A percentile compares a stretch with the other conserved stretches of the same genome.
phyloP scores from a whole-genome alignment of 257 asterid genomes.

The Cinchona pubescens region DNA sequence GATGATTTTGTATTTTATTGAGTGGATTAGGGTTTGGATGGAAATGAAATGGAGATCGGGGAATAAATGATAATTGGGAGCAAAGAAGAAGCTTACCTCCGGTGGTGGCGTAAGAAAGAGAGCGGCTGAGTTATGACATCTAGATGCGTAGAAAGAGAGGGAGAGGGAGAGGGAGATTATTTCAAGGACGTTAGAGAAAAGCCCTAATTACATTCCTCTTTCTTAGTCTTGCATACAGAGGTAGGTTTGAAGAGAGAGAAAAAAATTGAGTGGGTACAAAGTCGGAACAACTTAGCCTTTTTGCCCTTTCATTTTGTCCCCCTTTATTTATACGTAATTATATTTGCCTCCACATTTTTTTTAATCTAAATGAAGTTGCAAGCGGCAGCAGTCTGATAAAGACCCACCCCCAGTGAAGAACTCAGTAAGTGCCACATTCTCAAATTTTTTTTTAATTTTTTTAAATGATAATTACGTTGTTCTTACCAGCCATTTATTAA shows the following conservation, averaged over 20 bases:
- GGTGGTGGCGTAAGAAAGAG: slow-evolving; percentile 45
- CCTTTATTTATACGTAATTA: not conserved
- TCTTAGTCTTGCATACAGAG: slow-evolving; percentile 1
- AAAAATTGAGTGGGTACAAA: not conserved
- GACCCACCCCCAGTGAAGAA: no score
- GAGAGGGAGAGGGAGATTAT: slow-evolving; percentile 19
- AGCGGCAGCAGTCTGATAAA: no score
- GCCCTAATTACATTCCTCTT: no score
- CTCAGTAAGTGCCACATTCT: no score
- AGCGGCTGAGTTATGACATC: slow-evolving; percentile 41
- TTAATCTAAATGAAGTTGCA: no score
- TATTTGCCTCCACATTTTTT: not conserved
- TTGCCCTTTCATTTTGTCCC: slow-evolving; percentile 4
- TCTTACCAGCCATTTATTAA: no score
- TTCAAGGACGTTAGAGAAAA: slow-evolving; percentile 31
- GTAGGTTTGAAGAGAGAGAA: slow-evolving; percentile 9
- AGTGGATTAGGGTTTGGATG: slow-evolving; percentile 13
- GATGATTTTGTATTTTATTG: slow-evolving; percentile 9
- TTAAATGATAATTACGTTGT: no score
- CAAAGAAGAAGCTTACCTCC: slow-evolving; percentile 38
- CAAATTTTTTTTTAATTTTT: no score
- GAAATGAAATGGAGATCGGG: slow-evolving; percentile 16
- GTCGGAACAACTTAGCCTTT: not conserved
- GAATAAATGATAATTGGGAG: slow-evolving; percentile 1
- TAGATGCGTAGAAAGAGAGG: slow-evolving; percentile 42